Conservation (phyloP, 2,329 filamentous ascomycete species). For the Phaeophleospora eucalypticola region DNA sequence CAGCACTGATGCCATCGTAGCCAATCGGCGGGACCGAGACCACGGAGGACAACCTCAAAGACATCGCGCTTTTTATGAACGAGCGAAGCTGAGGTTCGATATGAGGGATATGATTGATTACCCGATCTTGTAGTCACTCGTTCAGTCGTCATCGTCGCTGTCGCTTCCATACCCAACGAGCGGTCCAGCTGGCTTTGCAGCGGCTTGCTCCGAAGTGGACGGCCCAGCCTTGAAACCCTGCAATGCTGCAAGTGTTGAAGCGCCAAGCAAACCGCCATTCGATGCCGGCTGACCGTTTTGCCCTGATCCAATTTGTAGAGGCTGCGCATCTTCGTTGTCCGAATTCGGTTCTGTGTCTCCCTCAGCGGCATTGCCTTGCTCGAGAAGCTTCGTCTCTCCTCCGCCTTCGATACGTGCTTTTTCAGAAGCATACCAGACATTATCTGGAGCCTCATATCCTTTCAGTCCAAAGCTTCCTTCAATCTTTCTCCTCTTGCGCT, state of each 20-base stretch:
- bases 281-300: slow-evolving; percentile 33
- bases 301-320: slow-evolving; percentile 43
- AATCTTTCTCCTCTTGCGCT: slow-evolving; percentile 81
- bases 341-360: slow-evolving; percentile 40
- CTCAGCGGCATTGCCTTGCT: slow-evolving; percentile 42
- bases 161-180: slow-evolving; percentile 89
- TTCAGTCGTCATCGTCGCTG: slow-evolving; percentile 65
- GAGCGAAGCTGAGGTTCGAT: slow-evolving; percentile 8
- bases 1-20: neutral
- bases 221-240: slow-evolving; percentile 50
- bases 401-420: slow-evolving; percentile 63
- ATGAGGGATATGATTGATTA: neutral
- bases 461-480: slow-evolving; percentile 84
- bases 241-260: slow-evolving; percentile 74
- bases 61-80: slow-evolving; percentile 39
- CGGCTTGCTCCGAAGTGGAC: slow-evolving; percentile 42
- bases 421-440: slow-evolving; percentile 85
- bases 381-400: slow-evolving; percentile 54
- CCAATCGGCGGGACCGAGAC: slow-evolving; percentile 33
- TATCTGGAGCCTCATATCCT: slow-evolving; percentile 90
- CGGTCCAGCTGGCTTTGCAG: slow-evolving; percentile 60
- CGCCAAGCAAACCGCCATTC: slow-evolving; percentile 69
- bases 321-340: slow-evolving; percentile 24
- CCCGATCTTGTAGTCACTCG: neutral
- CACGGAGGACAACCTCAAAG: slow-evolving; percentile 38